These are phyloP conservation scores for Sarocladium brachiariae DNA, from an alignment of 2,329 filamentous ascomycete genomes.

Conservation along the genomic window DNA sequence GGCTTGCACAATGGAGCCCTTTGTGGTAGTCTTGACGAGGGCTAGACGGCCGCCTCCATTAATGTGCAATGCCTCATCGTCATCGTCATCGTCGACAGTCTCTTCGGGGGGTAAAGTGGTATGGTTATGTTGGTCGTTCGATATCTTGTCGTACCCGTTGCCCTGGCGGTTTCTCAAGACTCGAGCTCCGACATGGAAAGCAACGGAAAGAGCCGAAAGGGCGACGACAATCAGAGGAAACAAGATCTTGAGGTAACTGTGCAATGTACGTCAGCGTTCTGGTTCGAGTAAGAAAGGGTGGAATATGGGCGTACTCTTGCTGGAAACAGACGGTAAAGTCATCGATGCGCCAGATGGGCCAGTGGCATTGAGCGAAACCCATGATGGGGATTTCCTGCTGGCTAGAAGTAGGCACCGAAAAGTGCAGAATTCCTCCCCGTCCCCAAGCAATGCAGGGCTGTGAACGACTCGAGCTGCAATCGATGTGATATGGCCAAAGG, in stretches of 20 bases:
- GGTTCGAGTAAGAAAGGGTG: neutral
- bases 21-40: conserved; percentile 54
- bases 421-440: conserved; percentile 3
- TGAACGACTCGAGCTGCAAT: neutral
- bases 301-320: conserved; percentile 52
- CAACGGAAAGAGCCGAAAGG: conserved; percentile 48
- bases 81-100: conserved; percentile 41
- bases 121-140: conserved; percentile 38
- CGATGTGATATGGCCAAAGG: neutral
- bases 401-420: neutral
- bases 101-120: conserved; percentile 46
- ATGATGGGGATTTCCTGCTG: conserved; percentile 24
- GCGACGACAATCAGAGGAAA: conserved; percentile 67
- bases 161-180: conserved; percentile 33
- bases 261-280: neutral
- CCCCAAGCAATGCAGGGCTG: neutral
- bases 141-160: conserved; percentile 48
- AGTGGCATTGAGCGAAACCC: conserved; percentile 47
- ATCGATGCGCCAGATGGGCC: conserved; percentile 56
- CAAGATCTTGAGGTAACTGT: conserved; percentile 53
- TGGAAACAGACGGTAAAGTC: conserved; percentile 59
- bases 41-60: conserved; percentile 51
- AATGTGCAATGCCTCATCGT: conserved; percentile 50
- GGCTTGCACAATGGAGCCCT: conserved; percentile 60
- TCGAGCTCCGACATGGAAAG: neutral